Base-by-base conservation (phyloP, 805 yeast species). In the Kuraishia ogatae region DNA sequence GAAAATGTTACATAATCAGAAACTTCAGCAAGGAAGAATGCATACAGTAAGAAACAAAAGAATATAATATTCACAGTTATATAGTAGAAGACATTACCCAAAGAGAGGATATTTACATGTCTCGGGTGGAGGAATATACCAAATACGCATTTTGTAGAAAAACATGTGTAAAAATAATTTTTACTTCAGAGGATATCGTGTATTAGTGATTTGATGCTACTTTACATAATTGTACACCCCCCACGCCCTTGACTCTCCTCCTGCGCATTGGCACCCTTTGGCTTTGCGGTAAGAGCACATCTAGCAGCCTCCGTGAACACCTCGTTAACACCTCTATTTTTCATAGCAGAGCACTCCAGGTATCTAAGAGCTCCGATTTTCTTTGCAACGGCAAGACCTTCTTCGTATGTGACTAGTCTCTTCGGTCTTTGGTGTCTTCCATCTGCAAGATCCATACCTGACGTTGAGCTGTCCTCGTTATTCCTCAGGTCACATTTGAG, bases 281-380 rank as follows among this genome's bases (percentile, higher is more conserved):
- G 88, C 66, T 83, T 89, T 15, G 96, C 96, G 59, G 88, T 85
- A 61, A 93, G 77, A 1, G 97, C 98, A 65, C 96, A 92, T 69
- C 99, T 84, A 7, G 98, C 97, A 50, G 98, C 99, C 72, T 94
- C 99, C 0, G 97, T 91, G 68, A 94, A 94, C 10, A 97, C 98
- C 73, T 94, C 99, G 66, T 96, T 94, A n/a, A 94, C 99, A 61
- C 99, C 99, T 66, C 96, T 82, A 71, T 92, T 93, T 69, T 87
- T 85, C 76, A 92, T 94, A 6, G 99, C 98, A 26, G 97, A 89
- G 73, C 99, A 94, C 71, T 94, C 99, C 66, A 94, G 78, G 69
- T 94, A 94, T 65, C 98, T 82, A 63, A 92, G 76, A 0, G 99
- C 98, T 23, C 97, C 97, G 50, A 94, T 88, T 66, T 82, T 82